Evolutionary conservation across 2,329 filamentous ascomycete species (phyloP), one percentile per base, ranked within the genome.

Genomic region (Fusarium graminum): DNA sequence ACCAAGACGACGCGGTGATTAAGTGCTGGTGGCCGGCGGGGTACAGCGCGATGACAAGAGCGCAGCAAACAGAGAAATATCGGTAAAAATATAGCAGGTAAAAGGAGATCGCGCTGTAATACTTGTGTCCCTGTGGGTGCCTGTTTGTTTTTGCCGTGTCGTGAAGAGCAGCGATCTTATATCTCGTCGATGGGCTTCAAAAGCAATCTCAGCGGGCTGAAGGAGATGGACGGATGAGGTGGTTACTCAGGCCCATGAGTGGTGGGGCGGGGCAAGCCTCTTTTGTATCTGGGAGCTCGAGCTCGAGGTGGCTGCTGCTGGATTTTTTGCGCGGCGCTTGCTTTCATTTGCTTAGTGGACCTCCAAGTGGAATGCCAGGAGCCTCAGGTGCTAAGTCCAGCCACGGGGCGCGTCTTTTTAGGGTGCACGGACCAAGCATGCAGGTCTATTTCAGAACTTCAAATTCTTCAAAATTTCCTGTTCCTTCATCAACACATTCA

Each of bases 241-340:
- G 59, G 69, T 67, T 68, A 67, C 69, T 70, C 59, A 61, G 69
- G 58, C 58, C 65, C 55, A 67, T 67, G 69, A 73, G 71, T 73
- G 71, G 71, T 73, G 71, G 71, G 71, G 71, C 71, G 71, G 71
- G 71, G 71, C 71, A 73, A 70, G 67, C 70, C 65, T 70, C 71
- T 73, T 73, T 73, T 73, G 71, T 73, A 73, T 69, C 55, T 60
- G 67, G 49, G 46, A 60, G 55, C 58, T 60, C 50, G n/a, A 22
- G 22, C 50, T 51, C 50, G n/a, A n/a, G 34, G 34, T 36, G 19
- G 55, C 45, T 51, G 29, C 39, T 61, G 49, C 42, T 19, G 17
- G 34, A 30, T 54, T 54, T 57, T 32, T 52, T 62, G 56, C 61
- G 40, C 57, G 43, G 63, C 57, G 42, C 59, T 64, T 65, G 59